Evolutionary conservation across 108 stramenopile species (phyloP).

Genomic region (Cyclotella cryptica): DNA sequence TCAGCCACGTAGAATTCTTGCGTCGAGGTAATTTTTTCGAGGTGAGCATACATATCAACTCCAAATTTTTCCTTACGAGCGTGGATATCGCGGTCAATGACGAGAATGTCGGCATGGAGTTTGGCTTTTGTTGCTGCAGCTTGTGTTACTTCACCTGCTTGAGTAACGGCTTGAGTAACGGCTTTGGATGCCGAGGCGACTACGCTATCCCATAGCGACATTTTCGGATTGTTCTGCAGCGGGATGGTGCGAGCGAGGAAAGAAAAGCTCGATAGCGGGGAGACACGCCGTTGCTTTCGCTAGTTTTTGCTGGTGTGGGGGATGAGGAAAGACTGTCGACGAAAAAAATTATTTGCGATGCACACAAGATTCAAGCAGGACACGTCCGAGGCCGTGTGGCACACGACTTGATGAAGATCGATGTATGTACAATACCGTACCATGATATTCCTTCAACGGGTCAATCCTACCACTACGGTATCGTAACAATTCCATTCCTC

Average conservation of each 20-base stretch:
- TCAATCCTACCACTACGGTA: too few relatives aligned
- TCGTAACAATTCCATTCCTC: too few relatives aligned
- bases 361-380: too few relatives aligned
- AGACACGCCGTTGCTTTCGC: too few relatives aligned
- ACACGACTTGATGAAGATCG: too few relatives aligned
- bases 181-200: constrained; percentile 49
- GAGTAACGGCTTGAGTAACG: constrained; percentile 35
- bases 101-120: constrained; percentile 73
- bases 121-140: constrained; percentile 69
- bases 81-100: constrained; percentile 75
- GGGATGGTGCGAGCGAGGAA: background rate
- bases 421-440: too few relatives aligned
- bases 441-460: too few relatives aligned
- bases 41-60: constrained; percentile 80
- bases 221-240: background rate
- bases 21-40: constrained; percentile 65
- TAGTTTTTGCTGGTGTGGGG: too few relatives aligned
- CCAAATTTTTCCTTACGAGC: constrained; percentile 77
- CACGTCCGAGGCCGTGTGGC: too few relatives aligned
- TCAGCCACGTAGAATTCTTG: constrained; percentile 79
- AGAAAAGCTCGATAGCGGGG: too few relatives aligned
- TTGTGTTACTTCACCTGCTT: constrained; percentile 60
- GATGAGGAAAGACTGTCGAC: too few relatives aligned
- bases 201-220: constrained; percentile 64
- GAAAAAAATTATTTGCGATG: too few relatives aligned